These are phyloP conservation scores for Yamadazyma triangularis DNA, from an alignment of 1,139 yeast species.

Conservation along the genomic window DNA sequence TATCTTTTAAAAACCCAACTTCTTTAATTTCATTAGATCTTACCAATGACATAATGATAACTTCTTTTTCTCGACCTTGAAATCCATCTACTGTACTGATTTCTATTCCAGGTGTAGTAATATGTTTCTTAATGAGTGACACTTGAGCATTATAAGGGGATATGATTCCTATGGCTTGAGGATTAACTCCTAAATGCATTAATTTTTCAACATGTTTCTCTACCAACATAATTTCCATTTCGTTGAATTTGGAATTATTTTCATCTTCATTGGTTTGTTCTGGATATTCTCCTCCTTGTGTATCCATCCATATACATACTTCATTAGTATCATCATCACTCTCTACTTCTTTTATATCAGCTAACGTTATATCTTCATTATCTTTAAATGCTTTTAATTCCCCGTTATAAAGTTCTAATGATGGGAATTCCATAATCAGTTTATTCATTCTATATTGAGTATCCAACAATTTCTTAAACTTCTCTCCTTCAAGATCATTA, in stretches of 20 bases:
- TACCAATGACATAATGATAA: constrained; percentile 54
- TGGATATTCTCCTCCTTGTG: constrained; percentile 83
- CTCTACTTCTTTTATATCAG: constrained; percentile 50
- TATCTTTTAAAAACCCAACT: constrained; percentile 74
- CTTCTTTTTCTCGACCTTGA: constrained; percentile 71
- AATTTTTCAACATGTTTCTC: constrained; percentile 51
- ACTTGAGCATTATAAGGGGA: constrained; percentile 93
- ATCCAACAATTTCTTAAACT: constrained; percentile 50
- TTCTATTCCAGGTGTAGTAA: constrained; percentile 22
- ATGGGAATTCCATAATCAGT: constrained; percentile 75
- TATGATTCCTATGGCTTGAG: constrained; percentile 67
- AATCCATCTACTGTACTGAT: constrained; percentile 46
- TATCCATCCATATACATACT: constrained; percentile 74
- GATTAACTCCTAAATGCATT: constrained; percentile 41
- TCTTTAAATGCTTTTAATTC: constrained; percentile 58
- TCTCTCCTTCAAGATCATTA: constrained; percentile 45
- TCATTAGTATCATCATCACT: constrained; percentile 14
- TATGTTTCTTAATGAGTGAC: constrained; percentile 43
- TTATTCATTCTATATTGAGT: constrained; percentile 87
- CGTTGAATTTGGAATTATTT: constrained; percentile 62
- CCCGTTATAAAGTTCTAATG: constrained; percentile 59
- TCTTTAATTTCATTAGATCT: constrained; percentile 48
- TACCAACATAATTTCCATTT: constrained; percentile 65
- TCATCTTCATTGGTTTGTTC: constrained; percentile 45
- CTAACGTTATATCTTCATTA: constrained; percentile 50